phyloP scores from a whole-genome alignment of 257 asterid species.

The Solanum raphanifolium region DNA sequence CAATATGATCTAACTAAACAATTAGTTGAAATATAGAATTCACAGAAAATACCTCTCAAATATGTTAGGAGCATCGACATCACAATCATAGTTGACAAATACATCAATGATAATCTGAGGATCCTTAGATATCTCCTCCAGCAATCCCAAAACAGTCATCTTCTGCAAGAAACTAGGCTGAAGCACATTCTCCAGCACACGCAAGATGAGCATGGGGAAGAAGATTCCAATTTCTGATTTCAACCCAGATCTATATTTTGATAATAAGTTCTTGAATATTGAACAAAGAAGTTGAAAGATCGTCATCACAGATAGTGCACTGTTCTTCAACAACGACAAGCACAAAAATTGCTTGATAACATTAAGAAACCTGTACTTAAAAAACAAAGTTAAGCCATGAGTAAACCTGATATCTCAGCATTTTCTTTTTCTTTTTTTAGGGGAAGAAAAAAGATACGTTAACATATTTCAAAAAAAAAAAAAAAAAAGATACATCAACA shows the following conservation, averaged over 20 bases:
- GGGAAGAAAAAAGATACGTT: background rate
- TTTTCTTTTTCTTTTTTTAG: background rate
- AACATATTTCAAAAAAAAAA: background rate
- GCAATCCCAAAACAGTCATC: slow-evolving; percentile 83
- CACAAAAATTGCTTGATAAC: slow-evolving; percentile 86
- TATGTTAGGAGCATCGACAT: slow-evolving; percentile 95
- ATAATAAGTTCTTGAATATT: slow-evolving; percentile 46
- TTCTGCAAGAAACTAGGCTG: slow-evolving; percentile 98
- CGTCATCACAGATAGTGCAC: slow-evolving; percentile 92
- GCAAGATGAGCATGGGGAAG: slow-evolving; percentile 93
- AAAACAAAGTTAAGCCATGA: slow-evolving; percentile 8
- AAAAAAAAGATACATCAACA: background rate
- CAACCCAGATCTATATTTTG: slow-evolving; percentile 77
- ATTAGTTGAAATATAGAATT: background rate
- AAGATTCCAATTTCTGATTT: slow-evolving; percentile 95
- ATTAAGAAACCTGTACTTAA: slow-evolving; percentile 64
- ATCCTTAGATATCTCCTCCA: slow-evolving; percentile 78
- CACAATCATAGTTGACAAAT: slow-evolving; percentile 96
- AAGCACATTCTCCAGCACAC: slow-evolving; percentile 95
- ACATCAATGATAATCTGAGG: slow-evolving; percentile 71
- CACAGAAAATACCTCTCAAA: slow-evolving; percentile 63
- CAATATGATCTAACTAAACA: background rate
- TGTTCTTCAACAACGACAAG: slow-evolving; percentile 92
- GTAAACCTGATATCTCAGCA: slow-evolving; percentile 4
- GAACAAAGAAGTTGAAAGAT: slow-evolving; percentile 78